These are phyloP conservation scores for Podaxis sp. DNA, from an alignment of 768 basidiomycete species.

Conservation along the genomic window DNA sequence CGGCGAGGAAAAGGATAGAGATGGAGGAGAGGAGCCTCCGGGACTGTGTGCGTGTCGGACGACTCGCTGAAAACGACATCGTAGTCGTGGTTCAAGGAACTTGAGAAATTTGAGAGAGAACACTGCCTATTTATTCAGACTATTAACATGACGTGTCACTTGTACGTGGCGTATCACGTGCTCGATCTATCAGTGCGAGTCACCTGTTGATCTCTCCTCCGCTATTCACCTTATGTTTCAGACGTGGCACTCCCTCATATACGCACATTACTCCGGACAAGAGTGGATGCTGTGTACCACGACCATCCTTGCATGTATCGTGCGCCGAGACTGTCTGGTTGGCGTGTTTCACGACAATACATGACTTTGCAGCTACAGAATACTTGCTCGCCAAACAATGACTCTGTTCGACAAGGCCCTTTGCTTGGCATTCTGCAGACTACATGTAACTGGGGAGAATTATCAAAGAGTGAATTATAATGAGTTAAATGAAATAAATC, in stretches of 20 bases:
- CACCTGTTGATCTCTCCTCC: background rate
- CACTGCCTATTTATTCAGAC: constrained; percentile 30
- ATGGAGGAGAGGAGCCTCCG: constrained; percentile 57
- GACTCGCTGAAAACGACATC: constrained; percentile 40
- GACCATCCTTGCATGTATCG: background rate
- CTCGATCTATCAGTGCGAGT: background rate
- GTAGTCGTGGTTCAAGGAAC: constrained; percentile 32
- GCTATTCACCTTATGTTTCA: background rate
- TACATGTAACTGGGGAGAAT: background rate
- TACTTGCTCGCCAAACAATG: too few relatives aligned
- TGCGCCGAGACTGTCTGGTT: background rate
- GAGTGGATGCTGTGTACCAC: background rate
- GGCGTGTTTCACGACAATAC: background rate
- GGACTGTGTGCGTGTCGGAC: constrained; percentile 60
- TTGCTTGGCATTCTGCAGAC: too few relatives aligned
- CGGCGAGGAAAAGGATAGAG: constrained; percentile 57
- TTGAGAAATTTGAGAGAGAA: constrained; percentile 23
- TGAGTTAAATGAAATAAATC: background rate
- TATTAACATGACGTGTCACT: constrained; percentile 38
- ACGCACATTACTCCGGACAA: background rate
- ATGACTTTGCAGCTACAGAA: background rate
- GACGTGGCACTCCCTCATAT: constrained; percentile 17
- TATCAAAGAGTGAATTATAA: background rate
- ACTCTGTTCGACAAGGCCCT: too few relatives aligned
- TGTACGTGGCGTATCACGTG: constrained; percentile 42